These are phyloP conservation scores for Lolium rigidum DNA, from an alignment of 176 grass and related monocot genomes.

Conservation along the genomic window DNA sequence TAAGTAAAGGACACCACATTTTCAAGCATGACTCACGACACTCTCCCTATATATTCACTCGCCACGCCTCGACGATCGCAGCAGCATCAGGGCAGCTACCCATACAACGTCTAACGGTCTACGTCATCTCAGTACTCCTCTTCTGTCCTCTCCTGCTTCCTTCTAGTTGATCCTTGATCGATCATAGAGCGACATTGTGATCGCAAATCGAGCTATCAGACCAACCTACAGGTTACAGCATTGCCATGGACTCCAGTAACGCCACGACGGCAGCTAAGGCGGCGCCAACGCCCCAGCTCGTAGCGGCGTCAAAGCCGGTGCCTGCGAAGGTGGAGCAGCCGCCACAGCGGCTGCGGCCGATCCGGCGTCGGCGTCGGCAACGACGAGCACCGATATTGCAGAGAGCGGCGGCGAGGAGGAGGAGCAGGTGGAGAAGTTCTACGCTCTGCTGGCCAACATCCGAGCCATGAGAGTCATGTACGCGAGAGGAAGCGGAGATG, in stretches of 20 bases:
- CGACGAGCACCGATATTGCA: not conserved
- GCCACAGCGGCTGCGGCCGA: too few species aligned
- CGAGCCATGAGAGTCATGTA: conserved; percentile 33
- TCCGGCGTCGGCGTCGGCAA: not conserved
- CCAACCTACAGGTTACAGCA: not conserved
- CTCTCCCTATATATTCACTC: conserved; percentile 14
- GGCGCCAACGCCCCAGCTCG: not conserved
- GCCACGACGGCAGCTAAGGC: not conserved
- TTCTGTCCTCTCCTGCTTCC: not conserved
- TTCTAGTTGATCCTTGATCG: not conserved
- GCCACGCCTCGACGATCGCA: not conserved
- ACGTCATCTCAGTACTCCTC: not conserved
- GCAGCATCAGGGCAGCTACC: not conserved
- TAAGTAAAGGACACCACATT: not conserved
- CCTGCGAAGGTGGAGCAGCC: not conserved
- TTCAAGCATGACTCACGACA: not conserved
- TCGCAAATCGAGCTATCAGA: not conserved
- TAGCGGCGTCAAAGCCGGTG: not conserved
- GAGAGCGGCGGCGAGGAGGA: not conserved
- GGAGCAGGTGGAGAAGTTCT: conserved; percentile 45
- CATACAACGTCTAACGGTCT: not conserved
- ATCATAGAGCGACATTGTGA: not conserved
- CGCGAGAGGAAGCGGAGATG: not conserved
- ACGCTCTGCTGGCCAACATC: conserved; percentile 38
- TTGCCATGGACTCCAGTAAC: not conserved